A percentile compares a stretch with the other conserved stretches of the same genome.
Conservation (phyloP, 495 filamentous ascomycete genomes). For the Daldinia vernicosa region DNA sequence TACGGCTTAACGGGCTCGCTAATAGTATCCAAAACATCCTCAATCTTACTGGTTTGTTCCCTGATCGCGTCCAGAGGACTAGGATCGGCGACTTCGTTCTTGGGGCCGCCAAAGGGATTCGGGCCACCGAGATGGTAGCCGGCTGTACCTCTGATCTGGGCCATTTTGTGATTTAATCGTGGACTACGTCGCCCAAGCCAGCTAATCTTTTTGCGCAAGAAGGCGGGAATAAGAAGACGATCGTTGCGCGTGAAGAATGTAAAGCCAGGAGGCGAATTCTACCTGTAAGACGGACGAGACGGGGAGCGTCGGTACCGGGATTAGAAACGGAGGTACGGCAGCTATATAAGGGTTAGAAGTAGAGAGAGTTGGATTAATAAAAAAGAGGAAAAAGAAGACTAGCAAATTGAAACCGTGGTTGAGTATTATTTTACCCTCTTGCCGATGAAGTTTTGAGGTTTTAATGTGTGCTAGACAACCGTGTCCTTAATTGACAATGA, state of each 20-base stretch:
- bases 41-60: slow-evolving; percentile 96
- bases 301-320: not conserved
- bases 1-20: slow-evolving; percentile 96
- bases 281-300: slow-evolving; percentile 5
- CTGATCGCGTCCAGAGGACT: slow-evolving; percentile 92
- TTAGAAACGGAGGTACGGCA: slow-evolving; percentile 2
- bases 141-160: slow-evolving; percentile 95
- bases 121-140: slow-evolving; percentile 90
- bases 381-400: not conserved
- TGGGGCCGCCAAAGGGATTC: slow-evolving; percentile 70
- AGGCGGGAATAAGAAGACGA: not conserved
- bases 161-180: slow-evolving; percentile 64
- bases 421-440: not conserved
- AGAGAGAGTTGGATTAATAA: not conserved
- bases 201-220: slow-evolving; percentile 26
- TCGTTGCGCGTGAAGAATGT: slow-evolving; percentile 16
- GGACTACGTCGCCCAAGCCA: slow-evolving; percentile 30
- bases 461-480: slow-evolving; percentile 46
- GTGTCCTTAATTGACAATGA: slow-evolving; percentile 51
- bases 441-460: not conserved
- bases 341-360: not conserved
- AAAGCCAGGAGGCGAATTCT: not conserved
- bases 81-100: slow-evolving; percentile 72
- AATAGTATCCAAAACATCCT: slow-evolving; percentile 89
- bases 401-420: not conserved